Conservation (phyloP, 257 asterid genomes). For the Ocimum tenuiflorum region DNA sequence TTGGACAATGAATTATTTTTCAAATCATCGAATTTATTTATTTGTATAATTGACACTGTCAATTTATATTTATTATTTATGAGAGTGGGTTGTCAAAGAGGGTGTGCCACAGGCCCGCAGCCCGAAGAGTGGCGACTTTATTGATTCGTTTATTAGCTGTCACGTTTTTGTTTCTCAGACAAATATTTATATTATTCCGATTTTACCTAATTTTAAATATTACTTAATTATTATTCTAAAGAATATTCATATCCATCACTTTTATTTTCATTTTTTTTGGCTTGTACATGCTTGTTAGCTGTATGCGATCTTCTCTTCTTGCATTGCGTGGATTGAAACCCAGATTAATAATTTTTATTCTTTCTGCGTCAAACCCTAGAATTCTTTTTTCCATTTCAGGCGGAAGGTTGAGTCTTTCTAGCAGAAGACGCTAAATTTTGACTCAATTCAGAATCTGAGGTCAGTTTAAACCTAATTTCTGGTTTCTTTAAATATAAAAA, state of each 20-base stretch:
- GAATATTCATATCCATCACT: constrained; percentile 34
- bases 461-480: constrained; percentile 27
- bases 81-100: constrained; percentile 1
- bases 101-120: background rate
- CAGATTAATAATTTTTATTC: constrained; percentile 14
- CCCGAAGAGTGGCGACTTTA: constrained; percentile 20
- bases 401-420: constrained; percentile 24
- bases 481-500: background rate
- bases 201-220: constrained; percentile 6
- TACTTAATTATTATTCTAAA: background rate
- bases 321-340: constrained; percentile 18
- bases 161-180: constrained; percentile 36
- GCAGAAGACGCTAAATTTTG: constrained; percentile 26
- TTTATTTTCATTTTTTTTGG: background rate
- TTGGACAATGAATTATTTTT: too few relatives aligned
- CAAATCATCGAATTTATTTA: too few relatives aligned
- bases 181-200: constrained; percentile 14
- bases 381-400: constrained; percentile 14
- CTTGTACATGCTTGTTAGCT: constrained; percentile 6
- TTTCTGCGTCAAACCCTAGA: constrained; percentile 28
- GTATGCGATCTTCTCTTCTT: constrained; percentile 17
- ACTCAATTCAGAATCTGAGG: constrained; percentile 36
- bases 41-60: background rate
- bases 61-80: background rate
- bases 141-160: constrained; percentile 41